Percentiles rank a stretch among this genome's conserved stretches.
phyloP scores from a whole-genome alignment of 441 rosid genomes.

The Manihot esculenta region DNA sequence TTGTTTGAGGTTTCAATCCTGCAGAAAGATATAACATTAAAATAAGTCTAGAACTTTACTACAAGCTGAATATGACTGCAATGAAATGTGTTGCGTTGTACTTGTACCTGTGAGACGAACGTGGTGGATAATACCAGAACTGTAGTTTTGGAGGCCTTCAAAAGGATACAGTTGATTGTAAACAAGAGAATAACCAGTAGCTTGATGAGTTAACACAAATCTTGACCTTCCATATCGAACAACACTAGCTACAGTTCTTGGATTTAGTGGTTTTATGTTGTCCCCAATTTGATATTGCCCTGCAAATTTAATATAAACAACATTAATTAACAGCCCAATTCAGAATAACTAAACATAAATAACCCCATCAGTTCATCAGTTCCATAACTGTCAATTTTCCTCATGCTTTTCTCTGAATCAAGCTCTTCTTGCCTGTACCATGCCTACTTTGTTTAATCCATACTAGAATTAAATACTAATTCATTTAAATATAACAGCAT shows the following conservation, averaged over 20 bases:
- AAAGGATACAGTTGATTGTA: slow-evolving; percentile 57
- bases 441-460: not conserved
- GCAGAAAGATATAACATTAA: slow-evolving; percentile 8
- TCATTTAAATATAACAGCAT: not conserved
- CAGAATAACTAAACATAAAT: not conserved
- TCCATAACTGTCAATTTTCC: not conserved
- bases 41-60: not conserved
- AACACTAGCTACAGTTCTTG: slow-evolving; percentile 35
- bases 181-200: slow-evolving; percentile 45
- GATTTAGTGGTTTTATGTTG: slow-evolving; percentile 43
- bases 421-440: not conserved
- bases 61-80: not conserved
- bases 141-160: slow-evolving; percentile 54
- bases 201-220: slow-evolving; percentile 22
- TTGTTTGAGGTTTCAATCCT: slow-evolving; percentile 59
- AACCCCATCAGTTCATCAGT: not conserved
- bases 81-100: not conserved
- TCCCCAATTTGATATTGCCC: slow-evolving; percentile 63
- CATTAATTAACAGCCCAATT: not conserved
- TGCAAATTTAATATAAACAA: slow-evolving; percentile 21
- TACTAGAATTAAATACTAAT: not conserved
- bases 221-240: slow-evolving; percentile 38
- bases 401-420: not conserved
- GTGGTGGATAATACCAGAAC: slow-evolving; percentile 66
- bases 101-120: slow-evolving; percentile 51